Base-by-base conservation (phyloP, 768 basidiomycete species). In the Trametes coccinea region DNA sequence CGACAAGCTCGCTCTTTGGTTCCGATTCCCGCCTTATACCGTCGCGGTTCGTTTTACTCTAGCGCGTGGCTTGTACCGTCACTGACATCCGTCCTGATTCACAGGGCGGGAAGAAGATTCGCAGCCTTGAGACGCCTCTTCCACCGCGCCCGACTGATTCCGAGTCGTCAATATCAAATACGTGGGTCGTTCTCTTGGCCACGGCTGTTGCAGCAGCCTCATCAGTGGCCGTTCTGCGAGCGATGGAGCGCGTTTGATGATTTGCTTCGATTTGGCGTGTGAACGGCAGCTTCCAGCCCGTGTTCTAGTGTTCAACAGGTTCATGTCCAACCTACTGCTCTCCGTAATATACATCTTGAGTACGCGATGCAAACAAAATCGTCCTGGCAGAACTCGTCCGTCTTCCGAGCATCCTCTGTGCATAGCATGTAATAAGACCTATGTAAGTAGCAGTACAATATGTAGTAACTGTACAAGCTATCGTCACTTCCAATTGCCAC, bases 11-110 rank as follows among this genome's bases (percentile, higher is more conserved):
- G 10, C 76, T 27, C 53, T 77, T 57, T 61, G 66, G 41, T 54
- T 61, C 41, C 68, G 78, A 41, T 78, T 71, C 65, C 78, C 78
- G 8, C 78, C 78, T 0, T 78, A 73, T 64, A 71, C 56, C 7
- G 27, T 34, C 5, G 47, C 34, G 22, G 56, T 57, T n/a, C 4
- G 39, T 48, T 4, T 27, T 4, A 10, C 8, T 17, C 6, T 17
- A 14, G 0, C 9, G 11, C 3, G 8, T 3, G 4, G 9, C 2
- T 2, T 41, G 14, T 6, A 34, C 9, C 2, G 2, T 9, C 10
- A 11, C 46, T 40, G 6, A 49, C 7, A 5, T 17, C 14, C 14
- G n/a, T 14, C 10, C 4, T 29, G 22, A 2, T 49, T 17, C 37
- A 5, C 17, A 57, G 56, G 47, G 37, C 7, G 39, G 34, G 3